These are phyloP conservation scores for Chloranthus sessilifolius DNA, from an alignment of 164 flowering plant species.

Conservation along the genomic window DNA sequence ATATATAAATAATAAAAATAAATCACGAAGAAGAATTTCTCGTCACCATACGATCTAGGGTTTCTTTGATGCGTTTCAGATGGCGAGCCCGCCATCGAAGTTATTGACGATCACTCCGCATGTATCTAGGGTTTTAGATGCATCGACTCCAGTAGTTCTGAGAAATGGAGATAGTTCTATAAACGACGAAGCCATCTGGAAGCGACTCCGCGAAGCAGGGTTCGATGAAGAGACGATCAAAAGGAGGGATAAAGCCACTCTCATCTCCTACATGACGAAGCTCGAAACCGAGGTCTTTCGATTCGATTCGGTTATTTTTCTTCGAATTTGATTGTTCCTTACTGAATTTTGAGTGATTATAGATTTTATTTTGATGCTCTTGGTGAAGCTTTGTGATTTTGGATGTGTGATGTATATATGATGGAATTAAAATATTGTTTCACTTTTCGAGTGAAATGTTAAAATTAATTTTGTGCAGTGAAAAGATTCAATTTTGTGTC, in stretches of 20 bases:
- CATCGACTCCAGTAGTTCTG: neutral
- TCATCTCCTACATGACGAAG: constrained; percentile 77
- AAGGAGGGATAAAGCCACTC: constrained; percentile 81
- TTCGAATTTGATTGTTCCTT: neutral
- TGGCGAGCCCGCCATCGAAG: constrained; percentile 1
- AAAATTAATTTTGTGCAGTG: too few relatives aligned
- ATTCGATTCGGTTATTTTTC: neutral
- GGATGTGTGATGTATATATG: neutral
- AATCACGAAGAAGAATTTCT: too few relatives aligned
- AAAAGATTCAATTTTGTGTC: too few relatives aligned
- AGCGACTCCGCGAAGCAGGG: constrained; percentile 71
- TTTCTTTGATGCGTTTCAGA: neutral
- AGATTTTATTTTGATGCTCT: neutral
- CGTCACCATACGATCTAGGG: constrained; percentile 1
- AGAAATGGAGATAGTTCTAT: constrained; percentile 27
- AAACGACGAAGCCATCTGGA: constrained; percentile 68
- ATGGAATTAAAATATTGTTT: neutral
- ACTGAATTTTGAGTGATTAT: neutral
- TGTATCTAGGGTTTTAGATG: constrained; percentile 1
- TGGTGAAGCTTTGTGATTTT: neutral
- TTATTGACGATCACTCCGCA: neutral
- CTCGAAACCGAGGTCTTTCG: constrained; percentile 77
- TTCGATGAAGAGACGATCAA: constrained; percentile 81
- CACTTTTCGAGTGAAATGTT: neutral
- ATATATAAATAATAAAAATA: too few relatives aligned